Percentiles rank a stretch among this genome's conserved stretches.
These are phyloP conservation scores for Podospora bellae-mahoneyi DNA, from an alignment of 495 filamentous ascomycete genomes.

Conservation along the genomic window DNA sequence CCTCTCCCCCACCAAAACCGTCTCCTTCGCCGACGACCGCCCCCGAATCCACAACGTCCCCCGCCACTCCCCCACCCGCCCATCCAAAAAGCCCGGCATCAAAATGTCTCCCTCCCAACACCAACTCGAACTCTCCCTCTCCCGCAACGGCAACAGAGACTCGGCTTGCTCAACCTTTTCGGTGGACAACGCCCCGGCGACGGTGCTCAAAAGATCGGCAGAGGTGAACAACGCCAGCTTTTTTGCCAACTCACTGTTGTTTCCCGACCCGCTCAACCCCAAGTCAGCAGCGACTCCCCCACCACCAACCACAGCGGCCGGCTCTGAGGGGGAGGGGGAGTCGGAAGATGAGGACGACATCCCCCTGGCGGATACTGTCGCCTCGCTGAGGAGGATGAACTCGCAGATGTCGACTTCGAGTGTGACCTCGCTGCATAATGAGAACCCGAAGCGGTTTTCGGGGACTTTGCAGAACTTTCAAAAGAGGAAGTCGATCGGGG, in stretches of 20 bases:
- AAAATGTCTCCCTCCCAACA: neutral
- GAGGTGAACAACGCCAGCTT: conserved; percentile 19
- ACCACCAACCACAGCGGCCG: neutral
- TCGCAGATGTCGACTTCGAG: conserved; percentile 20
- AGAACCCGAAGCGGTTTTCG: conserved; percentile 10
- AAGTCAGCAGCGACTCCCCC: neutral
- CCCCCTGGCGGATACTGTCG: neutral
- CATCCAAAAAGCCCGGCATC: neutral
- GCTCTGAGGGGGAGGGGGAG: neutral
- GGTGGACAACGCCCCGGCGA: conserved; percentile 14
- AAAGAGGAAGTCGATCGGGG: neutral
- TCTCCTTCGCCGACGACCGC: conserved; percentile 1
- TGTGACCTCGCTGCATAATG: conserved; percentile 3
- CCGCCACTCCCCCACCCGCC: conserved; percentile 1
- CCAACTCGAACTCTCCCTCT: conserved; percentile 2
- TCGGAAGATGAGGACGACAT: neutral
- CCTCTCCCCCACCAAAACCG: conserved; percentile 5
- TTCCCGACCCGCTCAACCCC: neutral
- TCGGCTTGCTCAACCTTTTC: conserved; percentile 26
- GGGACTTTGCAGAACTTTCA: neutral
- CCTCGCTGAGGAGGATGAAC: conserved; percentile 31
- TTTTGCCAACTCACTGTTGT: conserved; percentile 13
- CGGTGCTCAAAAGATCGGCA: neutral
- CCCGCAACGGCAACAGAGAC: conserved; percentile 2
- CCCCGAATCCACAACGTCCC: neutral